Evolutionary conservation across 495 filamentous ascomycete species (phyloP), one percentile per base, ranked within the genome.

Genomic region (Mytilinidion resinicola): DNA sequence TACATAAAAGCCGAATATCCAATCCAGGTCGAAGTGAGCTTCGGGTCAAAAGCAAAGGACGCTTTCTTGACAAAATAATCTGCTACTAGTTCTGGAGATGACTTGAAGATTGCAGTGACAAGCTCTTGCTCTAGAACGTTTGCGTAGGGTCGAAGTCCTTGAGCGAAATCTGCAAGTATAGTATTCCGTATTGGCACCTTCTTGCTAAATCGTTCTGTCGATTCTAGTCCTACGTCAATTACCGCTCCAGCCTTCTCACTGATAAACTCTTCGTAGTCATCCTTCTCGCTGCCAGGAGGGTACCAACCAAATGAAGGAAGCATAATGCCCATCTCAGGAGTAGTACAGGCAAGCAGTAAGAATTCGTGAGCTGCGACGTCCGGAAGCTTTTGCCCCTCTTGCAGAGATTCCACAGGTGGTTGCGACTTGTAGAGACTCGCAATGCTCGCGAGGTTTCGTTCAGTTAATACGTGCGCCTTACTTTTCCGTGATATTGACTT

Each of bases 21-120:
- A 63, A 97, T 85, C 93, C 93, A 99, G 4, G 91, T 92, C 0
- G 89, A 79, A 0, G 90, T 90, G 9, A 91, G 77, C 65, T 96
- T 97, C 0, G 93, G 91, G 25, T 96, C 95, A 50, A 95, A 88
- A 4, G 83, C 79, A 70, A 97, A 95, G 64, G 83, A 80, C 42
- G 83, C 85, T 69, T 86, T 90, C 67, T 80, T 83, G 50, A 81
- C 76, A 63, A 96, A 97, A 69, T 91, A 96, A 62, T 87, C 81
- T 10, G 90, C 84, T 5, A 96, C 81, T 17, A 96, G 73, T 69
- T 96, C 91, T 6, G 93, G 91, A 1, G 85, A 85, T 14, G 81
- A 79, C 65, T 80, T 80, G 70, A 96, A 95, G 37, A 96, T 89
- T 7, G 81, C 76, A 1, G 90, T 73, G 1, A 95, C 70, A 4